A percentile compares a stretch with the other conserved stretches of the same genome.
These are phyloP conservation scores for Xerocomus amazonicus DNA, from an alignment of 1,284 basidiomycete species.

Conservation along the genomic window DNA sequence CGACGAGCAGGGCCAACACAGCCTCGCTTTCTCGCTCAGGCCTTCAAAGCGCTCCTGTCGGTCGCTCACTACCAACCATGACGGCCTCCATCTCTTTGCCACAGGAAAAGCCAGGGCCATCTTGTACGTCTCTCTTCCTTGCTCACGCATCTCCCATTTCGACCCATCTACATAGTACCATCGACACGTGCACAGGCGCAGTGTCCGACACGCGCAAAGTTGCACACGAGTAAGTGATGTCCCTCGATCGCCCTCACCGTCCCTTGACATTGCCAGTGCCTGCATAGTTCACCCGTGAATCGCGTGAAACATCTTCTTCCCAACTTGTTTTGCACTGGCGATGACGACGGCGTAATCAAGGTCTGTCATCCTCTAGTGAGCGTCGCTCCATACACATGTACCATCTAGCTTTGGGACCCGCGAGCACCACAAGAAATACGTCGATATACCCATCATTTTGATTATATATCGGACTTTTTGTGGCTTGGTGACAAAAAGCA, in stretches of 20 bases:
- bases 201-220: slow-evolving; percentile 57
- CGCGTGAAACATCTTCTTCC: slow-evolving; percentile 70
- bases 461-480: slow-evolving; percentile 93
- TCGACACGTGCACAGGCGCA: slow-evolving; percentile 66
- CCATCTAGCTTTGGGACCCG: slow-evolving; percentile 81
- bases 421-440: slow-evolving; percentile 62
- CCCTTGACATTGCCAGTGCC: slow-evolving; percentile 36
- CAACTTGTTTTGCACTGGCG: slow-evolving; percentile 78
- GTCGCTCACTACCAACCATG: slow-evolving; percentile 59
- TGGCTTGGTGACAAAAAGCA: slow-evolving; percentile 85
- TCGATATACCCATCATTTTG: slow-evolving; percentile 84
- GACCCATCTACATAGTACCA: slow-evolving; percentile 43
- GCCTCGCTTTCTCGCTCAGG: slow-evolving; percentile 51
- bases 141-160: background rate
- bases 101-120: slow-evolving; percentile 84
- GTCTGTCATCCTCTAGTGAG: slow-evolving; percentile 38
- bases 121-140: slow-evolving; percentile 53
- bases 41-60: slow-evolving; percentile 78
- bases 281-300: slow-evolving; percentile 76
- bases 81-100: slow-evolving; percentile 67
- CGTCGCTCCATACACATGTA: slow-evolving; percentile 1
- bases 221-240: slow-evolving; percentile 74
- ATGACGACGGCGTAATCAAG: slow-evolving; percentile 93
- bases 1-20: slow-evolving; percentile 58
- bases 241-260: slow-evolving; percentile 9